Evolutionary conservation across 495 filamentous ascomycete genomes (phyloP).

Genomic region (Xeromyces bisporus): DNA sequence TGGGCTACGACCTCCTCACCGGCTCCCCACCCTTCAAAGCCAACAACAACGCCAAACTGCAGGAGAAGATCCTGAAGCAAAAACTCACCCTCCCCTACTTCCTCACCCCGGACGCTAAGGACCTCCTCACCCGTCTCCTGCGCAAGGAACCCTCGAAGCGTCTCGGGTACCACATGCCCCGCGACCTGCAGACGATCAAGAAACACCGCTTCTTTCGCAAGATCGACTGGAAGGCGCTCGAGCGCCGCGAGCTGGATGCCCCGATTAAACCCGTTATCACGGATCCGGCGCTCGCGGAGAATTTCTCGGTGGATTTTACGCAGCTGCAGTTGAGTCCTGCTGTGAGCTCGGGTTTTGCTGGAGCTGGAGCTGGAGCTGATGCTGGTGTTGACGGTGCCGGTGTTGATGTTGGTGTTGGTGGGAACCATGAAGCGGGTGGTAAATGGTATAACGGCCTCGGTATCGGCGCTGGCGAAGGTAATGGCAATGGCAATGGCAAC

Average conservation of each 20-base stretch:
- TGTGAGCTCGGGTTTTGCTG: conserved; percentile 9
- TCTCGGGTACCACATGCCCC: conserved; percentile 71
- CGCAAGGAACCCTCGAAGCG: conserved; percentile 84
- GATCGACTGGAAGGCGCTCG: conserved; percentile 80
- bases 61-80: conserved; percentile 81
- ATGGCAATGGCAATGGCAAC: no score
- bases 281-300: conserved; percentile 87
- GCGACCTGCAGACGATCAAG: conserved; percentile 74
- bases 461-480: background rate
- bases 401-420: background rate
- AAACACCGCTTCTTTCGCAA: conserved; percentile 90
- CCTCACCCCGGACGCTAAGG: conserved; percentile 77
- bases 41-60: conserved; percentile 78
- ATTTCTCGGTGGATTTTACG: conserved; percentile 82
- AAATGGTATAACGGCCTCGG: background rate
- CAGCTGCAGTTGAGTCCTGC: conserved; percentile 63
- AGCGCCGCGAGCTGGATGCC: conserved; percentile 57
- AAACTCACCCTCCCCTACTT: conserved; percentile 79
- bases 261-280: conserved; percentile 88
- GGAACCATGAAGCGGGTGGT: background rate
- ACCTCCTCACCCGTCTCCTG: conserved; percentile 72
- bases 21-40: conserved; percentile 79
- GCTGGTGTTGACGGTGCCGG: background rate
- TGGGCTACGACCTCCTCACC: conserved; percentile 83
- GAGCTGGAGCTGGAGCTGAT: background rate